Evolutionary conservation across 768 basidiomycete genomes (phyloP).

Genomic region (Coprinopsis cinerea): DNA sequence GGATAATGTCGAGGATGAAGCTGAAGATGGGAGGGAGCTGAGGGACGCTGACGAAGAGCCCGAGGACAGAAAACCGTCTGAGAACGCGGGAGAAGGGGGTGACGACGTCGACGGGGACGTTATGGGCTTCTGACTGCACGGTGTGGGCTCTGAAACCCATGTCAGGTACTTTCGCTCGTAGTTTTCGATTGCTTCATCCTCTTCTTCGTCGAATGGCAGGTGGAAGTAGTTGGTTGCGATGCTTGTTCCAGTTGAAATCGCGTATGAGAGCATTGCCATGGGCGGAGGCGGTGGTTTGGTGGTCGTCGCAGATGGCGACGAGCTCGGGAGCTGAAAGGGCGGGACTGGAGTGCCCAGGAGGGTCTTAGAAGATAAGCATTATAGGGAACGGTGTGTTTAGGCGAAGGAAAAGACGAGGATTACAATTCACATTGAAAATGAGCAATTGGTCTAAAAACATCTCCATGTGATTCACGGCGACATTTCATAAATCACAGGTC

Average conservation of each 20-base stretch:
- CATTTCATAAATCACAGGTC: too few relatives aligned
- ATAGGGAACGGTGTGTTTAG: too few relatives aligned
- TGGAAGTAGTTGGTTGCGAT: conserved; percentile 59
- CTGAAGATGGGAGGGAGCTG: conserved; percentile 1
- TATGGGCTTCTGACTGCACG: not conserved
- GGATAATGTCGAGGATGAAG: not conserved
- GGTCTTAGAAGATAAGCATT: too few relatives aligned
- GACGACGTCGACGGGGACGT: not conserved
- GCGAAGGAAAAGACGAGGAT: too few relatives aligned
- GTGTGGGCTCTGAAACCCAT: conserved; percentile 39
- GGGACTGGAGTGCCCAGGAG: too few relatives aligned
- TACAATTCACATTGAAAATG: too few relatives aligned
- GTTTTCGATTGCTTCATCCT: conserved; percentile 40
- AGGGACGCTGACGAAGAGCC: not conserved
- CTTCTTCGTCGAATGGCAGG: conserved; percentile 55
- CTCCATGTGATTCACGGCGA: too few relatives aligned
- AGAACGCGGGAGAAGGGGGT: not conserved
- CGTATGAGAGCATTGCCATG: conserved; percentile 45
- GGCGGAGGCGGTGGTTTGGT: too few relatives aligned
- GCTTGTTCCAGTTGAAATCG: conserved; percentile 34
- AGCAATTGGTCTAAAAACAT: too few relatives aligned
- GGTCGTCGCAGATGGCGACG: not conserved
- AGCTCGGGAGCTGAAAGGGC: not conserved
- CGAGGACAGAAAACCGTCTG: conserved; percentile 17
- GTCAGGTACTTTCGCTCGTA: conserved; percentile 43